Percentiles rank a stretch among this genome's conserved stretches.
phyloP scores from a whole-genome alignment of 192 early-diverging fungal genomes.

The Rhizophagus prolifer region DNA sequence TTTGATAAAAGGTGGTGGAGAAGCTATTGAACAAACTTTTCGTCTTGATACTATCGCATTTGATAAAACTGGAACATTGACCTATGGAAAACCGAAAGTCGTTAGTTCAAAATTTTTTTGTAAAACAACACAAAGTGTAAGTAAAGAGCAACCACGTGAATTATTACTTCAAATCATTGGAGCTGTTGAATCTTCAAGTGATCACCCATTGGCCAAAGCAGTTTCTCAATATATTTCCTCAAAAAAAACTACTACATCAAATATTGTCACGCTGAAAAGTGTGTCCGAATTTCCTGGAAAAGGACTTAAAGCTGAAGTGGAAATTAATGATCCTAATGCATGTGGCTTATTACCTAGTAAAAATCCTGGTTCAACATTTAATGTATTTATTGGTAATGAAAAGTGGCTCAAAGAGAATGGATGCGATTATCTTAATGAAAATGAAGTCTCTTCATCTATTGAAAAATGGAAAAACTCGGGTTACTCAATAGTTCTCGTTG shows the following conservation, averaged over 20 bases:
- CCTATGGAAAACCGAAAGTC: slow-evolving; percentile 65
- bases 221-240: slow-evolving; percentile 38
- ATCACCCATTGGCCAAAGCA: slow-evolving; percentile 72
- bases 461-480: slow-evolving; percentile 56
- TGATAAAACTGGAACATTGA: slow-evolving; percentile 87
- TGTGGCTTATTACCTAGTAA: not conserved
- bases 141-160: not conserved
- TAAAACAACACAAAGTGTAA: not conserved
- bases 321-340: slow-evolving; percentile 33
- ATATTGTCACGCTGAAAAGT: not conserved
- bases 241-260: slow-evolving; percentile 16
- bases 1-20: slow-evolving; percentile 74
- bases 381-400: slow-evolving; percentile 57
- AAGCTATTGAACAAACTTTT: slow-evolving; percentile 67
- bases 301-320: slow-evolving; percentile 55
- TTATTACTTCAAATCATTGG: slow-evolving; percentile 44
- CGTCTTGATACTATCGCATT: slow-evolving; percentile 65
- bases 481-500: slow-evolving; percentile 54
- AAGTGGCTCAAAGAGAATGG: slow-evolving; percentile 63
- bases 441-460: slow-evolving; percentile 35
- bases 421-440: slow-evolving; percentile 35
- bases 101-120: slow-evolving; percentile 38
- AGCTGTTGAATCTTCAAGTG: slow-evolving; percentile 52
- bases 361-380: slow-evolving; percentile 5
- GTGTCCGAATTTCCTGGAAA: slow-evolving; percentile 50